phyloP scores from a whole-genome alignment of 768 basidiomycete genomes.

The Mycena venus region DNA sequence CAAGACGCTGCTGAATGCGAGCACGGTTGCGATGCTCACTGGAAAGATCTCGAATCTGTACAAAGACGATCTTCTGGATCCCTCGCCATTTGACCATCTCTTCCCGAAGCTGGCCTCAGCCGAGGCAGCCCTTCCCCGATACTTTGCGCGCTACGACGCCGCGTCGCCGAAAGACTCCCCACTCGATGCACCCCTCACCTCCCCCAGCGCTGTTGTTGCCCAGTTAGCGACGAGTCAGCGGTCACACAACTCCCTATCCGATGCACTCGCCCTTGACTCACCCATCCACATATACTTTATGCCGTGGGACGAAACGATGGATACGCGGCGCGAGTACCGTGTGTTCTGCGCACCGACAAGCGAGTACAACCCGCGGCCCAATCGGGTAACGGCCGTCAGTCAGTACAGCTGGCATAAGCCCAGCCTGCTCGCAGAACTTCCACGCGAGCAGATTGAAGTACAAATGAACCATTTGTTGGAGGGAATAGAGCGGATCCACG shows the following conservation, averaged over 20 bases:
- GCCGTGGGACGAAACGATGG: not conserved
- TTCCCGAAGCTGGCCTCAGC: not conserved
- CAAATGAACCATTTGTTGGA: constrained; percentile 9
- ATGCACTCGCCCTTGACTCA: not conserved
- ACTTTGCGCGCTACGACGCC: constrained; percentile 23
- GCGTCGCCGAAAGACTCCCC: constrained; percentile 26
- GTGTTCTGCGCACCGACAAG: constrained; percentile 24
- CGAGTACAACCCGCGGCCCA: constrained; percentile 14
- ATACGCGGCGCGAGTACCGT: constrained; percentile 17
- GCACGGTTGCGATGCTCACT: constrained; percentile 21
- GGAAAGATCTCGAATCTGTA: constrained; percentile 12
- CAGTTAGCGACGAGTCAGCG: constrained; percentile 15
- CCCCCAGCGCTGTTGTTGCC: not conserved
- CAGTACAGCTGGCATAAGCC: constrained; percentile 25
- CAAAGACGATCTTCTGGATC: constrained; percentile 18
- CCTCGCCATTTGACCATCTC: constrained; percentile 24
- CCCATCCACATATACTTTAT: not conserved
- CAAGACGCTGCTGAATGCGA: constrained; percentile 17
- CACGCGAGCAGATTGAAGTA: not conserved
- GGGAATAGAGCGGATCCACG: constrained; percentile 12
- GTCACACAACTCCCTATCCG: not conserved
- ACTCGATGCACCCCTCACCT: constrained; percentile 3
- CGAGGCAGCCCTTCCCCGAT: not conserved
- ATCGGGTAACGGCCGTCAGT: constrained; percentile 19
- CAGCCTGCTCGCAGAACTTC: constrained; percentile 15